Conservation (phyloP, 805 yeast species). For the Wickerhamomyces rabaulensis region DNA sequence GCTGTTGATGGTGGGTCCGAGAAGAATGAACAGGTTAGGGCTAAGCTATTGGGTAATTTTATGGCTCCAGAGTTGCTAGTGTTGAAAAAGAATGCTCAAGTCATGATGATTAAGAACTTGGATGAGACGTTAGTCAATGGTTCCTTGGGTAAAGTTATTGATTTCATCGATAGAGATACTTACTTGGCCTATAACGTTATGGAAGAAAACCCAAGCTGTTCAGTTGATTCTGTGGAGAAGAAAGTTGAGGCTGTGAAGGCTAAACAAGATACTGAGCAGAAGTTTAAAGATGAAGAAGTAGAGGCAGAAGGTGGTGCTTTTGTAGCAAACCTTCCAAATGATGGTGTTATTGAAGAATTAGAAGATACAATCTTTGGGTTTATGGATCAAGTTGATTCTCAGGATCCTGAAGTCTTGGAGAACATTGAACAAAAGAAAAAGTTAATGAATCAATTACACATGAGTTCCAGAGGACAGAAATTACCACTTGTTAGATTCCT, state of each 20-base stretch:
- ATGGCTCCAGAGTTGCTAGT: constrained; percentile 54
- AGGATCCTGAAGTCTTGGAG: constrained; percentile 22
- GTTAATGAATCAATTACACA: constrained; percentile 37
- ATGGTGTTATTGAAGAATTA: constrained; percentile 16
- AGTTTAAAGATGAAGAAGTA: constrained; percentile 9
- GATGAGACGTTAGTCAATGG: constrained; percentile 75
- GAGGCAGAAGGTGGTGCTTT: not conserved
- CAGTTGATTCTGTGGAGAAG: not conserved
- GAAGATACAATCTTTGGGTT: constrained; percentile 49
- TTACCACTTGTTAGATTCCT: constrained; percentile 78
- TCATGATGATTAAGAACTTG: constrained; percentile 74
- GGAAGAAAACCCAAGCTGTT: constrained; percentile 13
- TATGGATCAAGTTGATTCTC: constrained; percentile 25
- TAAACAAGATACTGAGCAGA: constrained; percentile 13
- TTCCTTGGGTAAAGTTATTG: constrained; percentile 64
- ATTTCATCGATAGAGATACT: constrained; percentile 48
- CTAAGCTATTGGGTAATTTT: constrained; percentile 46
- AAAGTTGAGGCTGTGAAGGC: constrained; percentile 14
- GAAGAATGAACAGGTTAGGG: constrained; percentile 36
- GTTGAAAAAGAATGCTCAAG: constrained; percentile 71
- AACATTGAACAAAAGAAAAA: constrained; percentile 44
- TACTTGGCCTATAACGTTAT: constrained; percentile 33
- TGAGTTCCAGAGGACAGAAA: constrained; percentile 39
- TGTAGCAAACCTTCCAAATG: not conserved
- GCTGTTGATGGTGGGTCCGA: constrained; percentile 53